phyloP scores from a whole-genome alignment of 768 basidiomycete genomes.

The Floccularia luteovirens region DNA sequence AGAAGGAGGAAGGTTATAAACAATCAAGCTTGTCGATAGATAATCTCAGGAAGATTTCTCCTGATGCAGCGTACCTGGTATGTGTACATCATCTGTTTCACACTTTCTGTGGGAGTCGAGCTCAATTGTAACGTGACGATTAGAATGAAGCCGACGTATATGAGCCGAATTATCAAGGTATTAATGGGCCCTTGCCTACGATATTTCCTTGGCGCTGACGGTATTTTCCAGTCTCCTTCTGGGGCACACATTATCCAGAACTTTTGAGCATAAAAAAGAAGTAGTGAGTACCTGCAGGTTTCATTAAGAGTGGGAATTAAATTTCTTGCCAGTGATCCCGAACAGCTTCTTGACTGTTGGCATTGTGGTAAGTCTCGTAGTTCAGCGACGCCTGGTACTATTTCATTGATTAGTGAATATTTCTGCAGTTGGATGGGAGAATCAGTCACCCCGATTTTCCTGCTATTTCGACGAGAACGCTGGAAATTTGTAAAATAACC shows the following conservation, averaged over 20 bases:
- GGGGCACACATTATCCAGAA: slow-evolving; percentile 34
- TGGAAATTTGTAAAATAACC: not conserved
- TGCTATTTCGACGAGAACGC: slow-evolving; percentile 19
- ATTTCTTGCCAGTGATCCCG: slow-evolving; percentile 28
- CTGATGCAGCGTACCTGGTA: slow-evolving; percentile 37
- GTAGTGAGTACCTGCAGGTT: slow-evolving; percentile 26
- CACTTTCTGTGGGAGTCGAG: not conserved
- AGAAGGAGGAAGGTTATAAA: slow-evolving; percentile 24
- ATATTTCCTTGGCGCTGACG: too few species aligned
- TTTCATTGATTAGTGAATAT: not conserved
- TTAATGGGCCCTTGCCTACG: not conserved
- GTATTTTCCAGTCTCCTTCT: slow-evolving; percentile 25
- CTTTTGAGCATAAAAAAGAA: slow-evolving; percentile 34
- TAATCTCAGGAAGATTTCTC: slow-evolving; percentile 31
- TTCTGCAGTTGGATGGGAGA: slow-evolving; percentile 26
- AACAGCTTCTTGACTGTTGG: slow-evolving; percentile 41
- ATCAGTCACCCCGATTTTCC: slow-evolving; percentile 18
- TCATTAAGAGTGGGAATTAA: not conserved
- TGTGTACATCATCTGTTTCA: slow-evolving; percentile 9
- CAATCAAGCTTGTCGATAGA: slow-evolving; percentile 28
- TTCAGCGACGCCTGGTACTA: not conserved
- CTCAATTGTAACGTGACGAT: not conserved
- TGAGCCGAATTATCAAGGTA: slow-evolving; percentile 36
- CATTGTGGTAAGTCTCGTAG: slow-evolving; percentile 30
- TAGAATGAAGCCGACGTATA: slow-evolving; percentile 44